A percentile compares a stretch with the other conserved stretches of the same genome.
Evolutionary conservation across 495 filamentous ascomycete species (phyloP).

Genomic region (Daldinia loculata): DNA sequence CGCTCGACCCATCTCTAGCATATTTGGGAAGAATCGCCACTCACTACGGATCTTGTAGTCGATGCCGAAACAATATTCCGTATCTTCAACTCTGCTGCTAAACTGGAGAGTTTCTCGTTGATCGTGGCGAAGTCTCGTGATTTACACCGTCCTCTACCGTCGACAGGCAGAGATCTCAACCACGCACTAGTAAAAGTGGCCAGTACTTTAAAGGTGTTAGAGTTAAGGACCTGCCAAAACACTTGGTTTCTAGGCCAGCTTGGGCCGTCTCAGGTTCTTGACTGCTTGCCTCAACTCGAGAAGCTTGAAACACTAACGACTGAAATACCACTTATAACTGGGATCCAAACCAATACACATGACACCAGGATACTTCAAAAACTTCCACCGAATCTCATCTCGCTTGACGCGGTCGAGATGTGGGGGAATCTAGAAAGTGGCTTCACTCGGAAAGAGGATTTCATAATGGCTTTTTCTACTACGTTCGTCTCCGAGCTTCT

Average conservation of each 20-base stretch:
- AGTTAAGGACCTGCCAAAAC: conserved; percentile 18
- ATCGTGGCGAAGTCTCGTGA: neutral
- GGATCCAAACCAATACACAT: neutral
- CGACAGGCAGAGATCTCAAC: conserved; percentile 12
- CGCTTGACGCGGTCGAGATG: neutral
- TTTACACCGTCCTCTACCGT: neutral
- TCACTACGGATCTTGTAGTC: conserved; percentile 10
- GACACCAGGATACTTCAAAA: neutral
- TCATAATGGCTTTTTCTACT: neutral
- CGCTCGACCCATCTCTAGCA: no score
- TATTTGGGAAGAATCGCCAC: neutral
- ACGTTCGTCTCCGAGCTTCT: neutral
- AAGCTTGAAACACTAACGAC: conserved; percentile 17
- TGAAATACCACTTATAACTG: conserved; percentile 16
- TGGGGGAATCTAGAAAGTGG: neutral
- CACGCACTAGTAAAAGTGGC: neutral
- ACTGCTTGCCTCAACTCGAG: neutral
- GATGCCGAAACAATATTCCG: neutral
- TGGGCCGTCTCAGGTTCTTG: neutral
- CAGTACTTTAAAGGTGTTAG: conserved; percentile 17
- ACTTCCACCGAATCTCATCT: conserved; percentile 20
- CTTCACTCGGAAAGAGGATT: neutral
- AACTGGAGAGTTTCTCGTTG: conserved; percentile 16
- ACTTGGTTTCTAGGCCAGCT: conserved; percentile 1
- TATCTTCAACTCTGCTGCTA: conserved; percentile 1